Evolutionary conservation across 306 rosid species (phyloP).

Genomic region (Spatholobus suberectus): DNA sequence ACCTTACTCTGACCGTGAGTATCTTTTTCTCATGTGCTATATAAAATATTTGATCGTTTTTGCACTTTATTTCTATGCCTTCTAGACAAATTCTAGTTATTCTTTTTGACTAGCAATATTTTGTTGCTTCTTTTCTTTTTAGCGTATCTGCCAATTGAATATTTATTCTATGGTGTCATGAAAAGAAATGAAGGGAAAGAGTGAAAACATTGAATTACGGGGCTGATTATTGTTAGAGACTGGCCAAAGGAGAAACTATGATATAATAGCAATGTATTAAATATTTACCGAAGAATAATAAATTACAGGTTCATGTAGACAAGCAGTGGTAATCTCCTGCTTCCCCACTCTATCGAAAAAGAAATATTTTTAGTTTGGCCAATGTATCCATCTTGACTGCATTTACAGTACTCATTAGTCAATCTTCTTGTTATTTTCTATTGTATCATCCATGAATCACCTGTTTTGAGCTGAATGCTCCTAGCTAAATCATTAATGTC

Average conservation of each 20-base stretch:
- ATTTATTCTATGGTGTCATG: not conserved
- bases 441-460: slow-evolving; percentile 13
- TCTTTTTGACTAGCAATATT: not conserved
- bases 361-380: not conserved
- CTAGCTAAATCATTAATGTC: not conserved
- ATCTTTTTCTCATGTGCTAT: slow-evolving; percentile 1
- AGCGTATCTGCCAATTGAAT: not conserved
- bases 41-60: not conserved
- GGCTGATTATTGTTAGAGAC: not conserved
- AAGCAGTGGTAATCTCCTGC: not conserved
- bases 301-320: not conserved
- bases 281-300: not conserved
- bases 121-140: not conserved
- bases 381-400: slow-evolving; percentile 8
- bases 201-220: not conserved
- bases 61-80: slow-evolving; percentile 17
- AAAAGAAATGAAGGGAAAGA: not conserved
- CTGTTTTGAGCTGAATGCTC: slow-evolving; percentile 1
- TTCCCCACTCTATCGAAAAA: not conserved
- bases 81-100: not conserved
- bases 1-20: slow-evolving; percentile 50
- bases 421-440: not conserved
- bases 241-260: not conserved
- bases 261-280: not conserved
- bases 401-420: not conserved